Percentiles rank a stretch among this genome's conserved stretches.
phyloP scores from a whole-genome alignment of 768 basidiomycete genomes.

The Termitomyces sp. region DNA sequence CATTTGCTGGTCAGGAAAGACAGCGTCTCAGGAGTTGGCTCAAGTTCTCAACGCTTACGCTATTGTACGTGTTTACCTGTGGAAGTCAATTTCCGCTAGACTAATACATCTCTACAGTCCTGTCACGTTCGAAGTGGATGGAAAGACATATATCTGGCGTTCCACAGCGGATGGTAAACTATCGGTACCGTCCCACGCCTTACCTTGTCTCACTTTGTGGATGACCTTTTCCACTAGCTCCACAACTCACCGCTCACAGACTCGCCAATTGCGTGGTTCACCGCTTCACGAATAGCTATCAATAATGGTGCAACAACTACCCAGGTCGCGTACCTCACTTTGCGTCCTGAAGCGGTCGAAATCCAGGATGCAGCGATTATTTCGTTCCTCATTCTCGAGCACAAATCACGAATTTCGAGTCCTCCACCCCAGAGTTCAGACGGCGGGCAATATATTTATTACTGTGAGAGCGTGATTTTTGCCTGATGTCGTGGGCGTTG shows the following conservation, averaged over 20 bases:
- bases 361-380: constrained; percentile 19
- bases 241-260: constrained; percentile 1
- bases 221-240: neutral
- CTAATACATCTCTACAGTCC: constrained; percentile 12
- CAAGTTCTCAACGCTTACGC: constrained; percentile 14
- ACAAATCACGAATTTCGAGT: constrained; percentile 14
- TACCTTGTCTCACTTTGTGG: neutral
- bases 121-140: constrained; percentile 17
- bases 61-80: constrained; percentile 14
- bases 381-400: constrained; percentile 20
- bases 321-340: constrained; percentile 15
- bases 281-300: constrained; percentile 11
- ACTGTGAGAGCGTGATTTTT: constrained; percentile 10
- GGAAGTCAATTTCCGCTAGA: neutral
- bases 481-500: neutral
- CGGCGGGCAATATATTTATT: constrained; percentile 8
- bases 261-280: constrained; percentile 20
- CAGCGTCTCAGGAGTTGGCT: constrained; percentile 18
- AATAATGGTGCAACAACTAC: constrained; percentile 8
- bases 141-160: constrained; percentile 17
- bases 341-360: constrained; percentile 16
- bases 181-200: constrained; percentile 10
- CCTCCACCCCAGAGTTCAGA: constrained; percentile 3
- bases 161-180: constrained; percentile 14
- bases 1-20: constrained; percentile 14